Percentiles rank a stretch among this genome's conserved stretches.
phyloP scores from a whole-genome alignment of 2,329 filamentous ascomycete genomes.

The Epichloe coenophiala region DNA sequence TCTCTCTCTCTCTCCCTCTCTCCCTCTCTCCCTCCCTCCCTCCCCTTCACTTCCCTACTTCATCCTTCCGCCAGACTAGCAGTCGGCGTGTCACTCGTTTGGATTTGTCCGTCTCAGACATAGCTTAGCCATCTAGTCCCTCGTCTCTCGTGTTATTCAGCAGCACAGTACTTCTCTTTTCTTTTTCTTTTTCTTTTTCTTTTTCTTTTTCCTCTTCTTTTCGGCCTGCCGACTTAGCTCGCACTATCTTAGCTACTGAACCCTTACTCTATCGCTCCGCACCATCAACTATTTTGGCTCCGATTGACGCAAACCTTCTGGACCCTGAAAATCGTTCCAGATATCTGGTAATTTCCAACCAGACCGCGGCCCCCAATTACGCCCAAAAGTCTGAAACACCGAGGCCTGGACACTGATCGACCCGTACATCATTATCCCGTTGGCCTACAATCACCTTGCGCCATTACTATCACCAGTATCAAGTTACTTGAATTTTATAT shows the following conservation, averaged over 20 bases:
- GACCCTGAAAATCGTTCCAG: background rate
- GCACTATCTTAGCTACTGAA: background rate
- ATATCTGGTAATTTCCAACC: background rate
- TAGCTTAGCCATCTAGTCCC: background rate
- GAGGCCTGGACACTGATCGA: background rate
- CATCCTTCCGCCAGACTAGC: background rate
- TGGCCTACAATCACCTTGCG: background rate
- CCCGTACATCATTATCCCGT: background rate
- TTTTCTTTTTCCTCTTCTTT: background rate
- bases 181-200: background rate
- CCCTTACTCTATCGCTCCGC: background rate
- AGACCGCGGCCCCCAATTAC: too few species aligned
- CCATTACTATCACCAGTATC: background rate
- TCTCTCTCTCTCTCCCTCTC: background rate
- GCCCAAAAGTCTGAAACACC: background rate
- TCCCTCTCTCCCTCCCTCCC: background rate
- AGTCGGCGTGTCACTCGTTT: conserved; percentile 6
- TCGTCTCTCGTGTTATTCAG: background rate
- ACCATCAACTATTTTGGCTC: background rate
- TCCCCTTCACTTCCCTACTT: background rate
- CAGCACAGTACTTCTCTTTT: background rate
- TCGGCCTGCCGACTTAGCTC: background rate
- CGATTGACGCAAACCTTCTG: background rate
- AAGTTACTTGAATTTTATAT: background rate
- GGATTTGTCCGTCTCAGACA: background rate